These are phyloP conservation scores for Aphanoascus verrucosus DNA, from an alignment of 2,329 filamentous ascomycete genomes.

Conservation along the genomic window DNA sequence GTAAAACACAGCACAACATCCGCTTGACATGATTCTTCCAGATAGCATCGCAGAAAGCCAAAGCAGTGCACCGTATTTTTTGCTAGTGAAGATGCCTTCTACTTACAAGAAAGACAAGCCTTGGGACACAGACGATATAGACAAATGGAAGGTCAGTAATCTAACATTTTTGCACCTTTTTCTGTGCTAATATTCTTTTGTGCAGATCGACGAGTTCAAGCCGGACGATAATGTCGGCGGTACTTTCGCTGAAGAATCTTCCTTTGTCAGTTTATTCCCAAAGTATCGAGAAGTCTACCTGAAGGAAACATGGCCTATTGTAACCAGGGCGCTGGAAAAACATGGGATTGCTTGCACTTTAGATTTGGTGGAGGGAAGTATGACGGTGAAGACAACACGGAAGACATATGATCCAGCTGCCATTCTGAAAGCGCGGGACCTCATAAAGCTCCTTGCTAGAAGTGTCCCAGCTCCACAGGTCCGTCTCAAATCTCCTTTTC, in stretches of 20 bases:
- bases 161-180: not conserved
- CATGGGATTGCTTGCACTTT: slow-evolving; percentile 80
- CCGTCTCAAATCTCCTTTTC: slow-evolving; percentile 4
- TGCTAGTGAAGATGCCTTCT: slow-evolving; percentile 56
- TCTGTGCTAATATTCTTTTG: not conserved
- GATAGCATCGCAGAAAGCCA: not conserved
- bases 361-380: slow-evolving; percentile 88
- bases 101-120: slow-evolving; percentile 84
- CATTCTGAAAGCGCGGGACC: slow-evolving; percentile 84
- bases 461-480: slow-evolving; percentile 80
- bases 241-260: slow-evolving; percentile 84
- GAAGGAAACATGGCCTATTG: slow-evolving; percentile 81
- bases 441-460: slow-evolving; percentile 84
- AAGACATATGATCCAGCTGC: slow-evolving; percentile 86
- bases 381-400: slow-evolving; percentile 90
- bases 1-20: slow-evolving; percentile 2
- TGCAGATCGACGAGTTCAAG: slow-evolving; percentile 67
- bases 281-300: slow-evolving; percentile 95
- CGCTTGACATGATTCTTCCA: not conserved
- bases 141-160: slow-evolving; percentile 71
- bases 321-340: slow-evolving; percentile 80
- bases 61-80: not conserved
- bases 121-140: slow-evolving; percentile 93
- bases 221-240: slow-evolving; percentile 75
- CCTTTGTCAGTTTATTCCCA: slow-evolving; percentile 73